These are phyloP conservation scores for Knufia petricola DNA, from an alignment of 2,329 filamentous ascomycete genomes.

Conservation along the genomic window DNA sequence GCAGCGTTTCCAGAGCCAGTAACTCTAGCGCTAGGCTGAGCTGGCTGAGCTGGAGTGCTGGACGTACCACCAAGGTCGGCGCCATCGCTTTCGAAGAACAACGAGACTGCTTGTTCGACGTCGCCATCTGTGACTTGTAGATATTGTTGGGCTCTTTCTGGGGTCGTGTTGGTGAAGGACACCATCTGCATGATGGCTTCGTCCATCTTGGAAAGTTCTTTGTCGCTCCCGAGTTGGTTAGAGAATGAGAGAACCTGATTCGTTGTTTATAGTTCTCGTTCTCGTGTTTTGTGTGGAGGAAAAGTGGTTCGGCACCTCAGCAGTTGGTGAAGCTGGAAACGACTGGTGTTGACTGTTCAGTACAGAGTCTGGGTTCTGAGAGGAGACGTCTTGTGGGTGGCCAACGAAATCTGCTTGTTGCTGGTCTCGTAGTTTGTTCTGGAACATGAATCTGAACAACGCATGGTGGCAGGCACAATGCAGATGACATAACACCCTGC, in stretches of 20 bases:
- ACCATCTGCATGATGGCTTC: constrained; percentile 65
- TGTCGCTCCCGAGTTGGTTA: neutral
- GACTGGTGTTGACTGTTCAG: too few species aligned
- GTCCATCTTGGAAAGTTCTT: constrained; percentile 45
- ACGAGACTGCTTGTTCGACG: constrained; percentile 72
- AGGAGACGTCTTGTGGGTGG: neutral
- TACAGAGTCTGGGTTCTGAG: too few species aligned
- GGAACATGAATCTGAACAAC: neutral
- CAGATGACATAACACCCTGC: constrained; percentile 8
- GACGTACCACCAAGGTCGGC: constrained; percentile 44
- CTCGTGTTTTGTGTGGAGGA: neutral
- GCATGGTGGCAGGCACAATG: constrained; percentile 5
- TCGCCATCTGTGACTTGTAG: constrained; percentile 77
- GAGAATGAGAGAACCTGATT: too few species aligned
- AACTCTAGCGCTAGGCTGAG: constrained; percentile 5
- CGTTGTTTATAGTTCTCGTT: constrained; percentile 1
- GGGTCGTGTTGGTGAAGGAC: constrained; percentile 66
- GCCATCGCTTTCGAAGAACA: constrained; percentile 84
- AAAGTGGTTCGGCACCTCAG: neutral
- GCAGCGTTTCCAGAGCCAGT: constrained; percentile 10
- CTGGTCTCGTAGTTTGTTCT: neutral
- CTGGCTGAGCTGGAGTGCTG: constrained; percentile 12
- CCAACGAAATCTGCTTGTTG: neutral
- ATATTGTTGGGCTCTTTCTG: constrained; percentile 69
- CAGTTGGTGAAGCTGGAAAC: too few species aligned